phyloP scores from a whole-genome alignment of 2,329 filamentous ascomycete genomes.

The Lasiodiplodia sp. region DNA sequence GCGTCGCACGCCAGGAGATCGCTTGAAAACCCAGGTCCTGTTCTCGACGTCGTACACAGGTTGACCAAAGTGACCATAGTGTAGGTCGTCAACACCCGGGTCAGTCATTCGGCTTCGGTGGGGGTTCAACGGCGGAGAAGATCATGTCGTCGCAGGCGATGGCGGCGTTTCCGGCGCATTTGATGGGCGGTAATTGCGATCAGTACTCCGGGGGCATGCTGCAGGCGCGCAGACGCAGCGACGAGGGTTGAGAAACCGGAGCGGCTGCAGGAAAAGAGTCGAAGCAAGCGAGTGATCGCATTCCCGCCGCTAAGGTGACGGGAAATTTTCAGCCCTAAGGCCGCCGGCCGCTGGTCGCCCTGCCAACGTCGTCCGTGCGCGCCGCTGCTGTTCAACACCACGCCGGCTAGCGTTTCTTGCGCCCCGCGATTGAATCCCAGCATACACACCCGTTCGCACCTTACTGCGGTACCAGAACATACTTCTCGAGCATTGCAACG shows the following conservation, averaged over 20 bases:
- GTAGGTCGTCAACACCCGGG: constrained; percentile 55
- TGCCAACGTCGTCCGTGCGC: background rate
- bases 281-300: constrained; percentile 21
- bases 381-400: background rate
- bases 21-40: constrained; percentile 58
- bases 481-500: background rate
- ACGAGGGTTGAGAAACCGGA: constrained; percentile 3
- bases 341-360: background rate
- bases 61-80: constrained; percentile 62
- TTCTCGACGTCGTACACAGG: constrained; percentile 57
- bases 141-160: constrained; percentile 10
- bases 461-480: background rate
- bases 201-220: constrained; percentile 3
- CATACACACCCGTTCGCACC: background rate
- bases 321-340: constrained; percentile 23
- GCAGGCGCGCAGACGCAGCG: constrained; percentile 2
- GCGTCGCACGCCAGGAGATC: constrained; percentile 39
- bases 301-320: constrained; percentile 11
- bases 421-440: background rate
- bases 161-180: constrained; percentile 19
- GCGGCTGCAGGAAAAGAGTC: background rate
- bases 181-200: constrained; percentile 10
- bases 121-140: constrained; percentile 10
- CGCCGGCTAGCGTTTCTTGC: background rate
- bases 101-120: constrained; percentile 65